phyloP scores from a whole-genome alignment of 2,329 filamentous ascomycete genomes.

The Stemphylium lycopersici region DNA sequence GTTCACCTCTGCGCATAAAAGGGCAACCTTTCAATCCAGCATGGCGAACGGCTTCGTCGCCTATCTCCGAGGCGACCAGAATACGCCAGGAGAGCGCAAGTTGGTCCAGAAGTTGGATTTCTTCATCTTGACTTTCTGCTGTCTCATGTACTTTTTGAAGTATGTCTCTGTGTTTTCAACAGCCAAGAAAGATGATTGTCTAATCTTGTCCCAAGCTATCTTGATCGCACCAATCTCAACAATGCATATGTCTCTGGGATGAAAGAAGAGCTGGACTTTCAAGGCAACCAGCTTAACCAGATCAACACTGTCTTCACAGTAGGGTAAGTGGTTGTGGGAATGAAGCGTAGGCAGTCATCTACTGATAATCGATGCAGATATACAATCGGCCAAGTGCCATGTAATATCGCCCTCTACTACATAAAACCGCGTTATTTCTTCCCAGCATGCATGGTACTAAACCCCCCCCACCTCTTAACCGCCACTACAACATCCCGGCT shows the following conservation, averaged over 20 bases:
- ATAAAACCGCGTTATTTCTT: constrained; percentile 69
- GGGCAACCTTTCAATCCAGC: not conserved
- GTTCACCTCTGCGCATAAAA: not conserved
- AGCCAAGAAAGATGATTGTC: not conserved
- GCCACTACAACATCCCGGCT: no score
- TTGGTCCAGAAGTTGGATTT: constrained; percentile 67
- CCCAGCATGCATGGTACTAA: constrained; percentile 63
- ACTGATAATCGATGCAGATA: constrained; percentile 31
- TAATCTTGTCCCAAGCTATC: constrained; percentile 30
- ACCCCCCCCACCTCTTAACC: no score
- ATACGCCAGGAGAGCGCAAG: constrained; percentile 49
- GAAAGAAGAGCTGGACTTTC: constrained; percentile 49
- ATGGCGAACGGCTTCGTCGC: constrained; percentile 39
- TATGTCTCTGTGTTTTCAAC: constrained; percentile 7
- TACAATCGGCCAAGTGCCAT: constrained; percentile 59
- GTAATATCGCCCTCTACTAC: constrained; percentile 62
- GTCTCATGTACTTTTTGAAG: constrained; percentile 53
- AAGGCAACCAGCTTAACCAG: constrained; percentile 51
- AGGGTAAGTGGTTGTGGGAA: constrained; percentile 21
- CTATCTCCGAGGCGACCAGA: constrained; percentile 46
- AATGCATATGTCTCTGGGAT: constrained; percentile 54
- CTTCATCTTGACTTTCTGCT: constrained; percentile 69
- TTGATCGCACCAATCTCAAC: constrained; percentile 51
- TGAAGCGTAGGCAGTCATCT: not conserved
- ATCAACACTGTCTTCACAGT: constrained; percentile 53